Base-by-base conservation (phyloP, 2,329 filamentous ascomycete genomes). In the Exophiala xenobiotica region DNA sequence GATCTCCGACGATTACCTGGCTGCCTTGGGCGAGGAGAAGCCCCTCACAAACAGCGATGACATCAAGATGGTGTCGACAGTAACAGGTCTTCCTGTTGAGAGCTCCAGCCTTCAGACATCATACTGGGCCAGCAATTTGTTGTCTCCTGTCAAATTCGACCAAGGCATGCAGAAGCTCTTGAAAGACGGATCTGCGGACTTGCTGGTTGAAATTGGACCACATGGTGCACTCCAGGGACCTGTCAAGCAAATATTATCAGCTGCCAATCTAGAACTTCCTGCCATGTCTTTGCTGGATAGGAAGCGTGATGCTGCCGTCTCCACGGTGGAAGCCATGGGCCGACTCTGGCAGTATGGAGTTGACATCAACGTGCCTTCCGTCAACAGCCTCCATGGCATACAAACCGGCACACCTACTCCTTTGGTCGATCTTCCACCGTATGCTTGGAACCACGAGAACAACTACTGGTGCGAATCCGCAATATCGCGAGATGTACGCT, bases 361-460 rank as follows among this genome's bases (percentile, higher is more conserved):
- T 26, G 12, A 24, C 12, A 18, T 56, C 31, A 38, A 53, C 27
- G 22, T 55, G 16, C 18, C 44, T 16, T 19, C 11, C 6, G 46
- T 49, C 31, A 54, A 51, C 40, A 19, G 11, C 18, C 23, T 33
- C 18, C 24, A 39, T n/a, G 24, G 33, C 20, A 19, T 14, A 18
- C 37, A 45, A n/a, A 8, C 14, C 16, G 37, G n/a, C n/a, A 47
- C 9, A 11, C 9, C 24, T 18, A 24, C n/a, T 12, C 16, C n/a
- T 52, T 54, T 67, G 38, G 58, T 49, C 2, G 63, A 67, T 26
- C 49, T 74, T 0, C 77, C 77, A 1, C 50, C 61, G 0, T 80
- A 80, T 49, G 68, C 71, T 0, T 80, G 77, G 74, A 73, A 79
- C 37, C 75, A 78, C 57, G 67, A 68, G 1, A 67, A 69, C 20